phyloP scores from a whole-genome alignment of 78 protist genomes.

The Acrasis kona region DNA sequence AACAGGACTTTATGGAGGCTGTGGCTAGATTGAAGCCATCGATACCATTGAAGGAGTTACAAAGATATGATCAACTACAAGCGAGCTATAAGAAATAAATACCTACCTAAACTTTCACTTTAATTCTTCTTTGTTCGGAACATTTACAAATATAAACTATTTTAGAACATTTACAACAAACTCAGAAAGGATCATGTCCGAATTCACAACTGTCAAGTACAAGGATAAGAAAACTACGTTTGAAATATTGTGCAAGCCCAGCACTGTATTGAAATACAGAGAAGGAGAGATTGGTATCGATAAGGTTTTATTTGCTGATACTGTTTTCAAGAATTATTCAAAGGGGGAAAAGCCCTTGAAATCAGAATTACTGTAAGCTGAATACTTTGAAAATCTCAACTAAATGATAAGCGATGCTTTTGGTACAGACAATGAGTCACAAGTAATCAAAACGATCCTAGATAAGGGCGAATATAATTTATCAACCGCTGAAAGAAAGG shows the following conservation, averaged over 20 bases:
- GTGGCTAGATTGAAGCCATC: not conserved
- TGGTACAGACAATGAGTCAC: conserved; percentile 12
- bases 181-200: not conserved
- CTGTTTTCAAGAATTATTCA: not conserved
- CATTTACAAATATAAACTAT: not conserved
- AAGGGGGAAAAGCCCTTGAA: conserved; percentile 20
- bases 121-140: not conserved
- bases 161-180: too few species aligned
- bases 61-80: not conserved
- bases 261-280: conserved; percentile 27
- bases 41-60: not conserved
- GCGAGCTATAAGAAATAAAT: not conserved
- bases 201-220: conserved; percentile 19
- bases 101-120: not conserved
- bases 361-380: not conserved
- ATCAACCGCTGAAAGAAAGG: conserved; percentile 19
- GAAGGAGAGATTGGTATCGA: conserved; percentile 11
- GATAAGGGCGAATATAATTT: conserved; percentile 24
- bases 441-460: not conserved
- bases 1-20: not conserved
- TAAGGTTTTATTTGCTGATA: not conserved
- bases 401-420: conserved; percentile 12
- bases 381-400: not conserved
- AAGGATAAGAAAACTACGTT: conserved; percentile 10
- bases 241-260: conserved; percentile 24